phyloP scores from a whole-genome alignment of 495 filamentous ascomycete species.

The Parachaetomium inaequale region DNA sequence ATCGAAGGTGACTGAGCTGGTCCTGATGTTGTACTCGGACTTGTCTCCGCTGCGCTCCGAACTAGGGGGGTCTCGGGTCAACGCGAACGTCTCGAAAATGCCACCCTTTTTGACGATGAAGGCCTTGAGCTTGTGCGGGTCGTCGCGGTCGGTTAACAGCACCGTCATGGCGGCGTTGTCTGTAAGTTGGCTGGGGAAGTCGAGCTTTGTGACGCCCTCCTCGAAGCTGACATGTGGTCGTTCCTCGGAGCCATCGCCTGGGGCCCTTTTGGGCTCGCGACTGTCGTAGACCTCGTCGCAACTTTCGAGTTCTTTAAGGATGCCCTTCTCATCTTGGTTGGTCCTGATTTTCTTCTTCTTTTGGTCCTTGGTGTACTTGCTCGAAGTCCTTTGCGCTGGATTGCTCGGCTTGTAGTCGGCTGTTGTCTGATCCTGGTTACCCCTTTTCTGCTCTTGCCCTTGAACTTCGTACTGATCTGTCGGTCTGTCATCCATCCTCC shows the following conservation, averaged over 20 bases:
- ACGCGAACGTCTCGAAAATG: background rate
- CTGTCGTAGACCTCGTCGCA: background rate
- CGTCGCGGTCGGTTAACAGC: background rate
- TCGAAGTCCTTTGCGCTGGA: background rate
- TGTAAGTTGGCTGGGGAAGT: background rate
- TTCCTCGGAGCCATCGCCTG: background rate
- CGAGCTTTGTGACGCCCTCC: background rate
- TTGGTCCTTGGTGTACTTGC: background rate
- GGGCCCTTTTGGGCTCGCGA: background rate
- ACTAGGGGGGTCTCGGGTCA: background rate
- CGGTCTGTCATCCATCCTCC: too few species aligned
- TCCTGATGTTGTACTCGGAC: background rate
- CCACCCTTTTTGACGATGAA: background rate
- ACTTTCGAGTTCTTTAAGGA: background rate
- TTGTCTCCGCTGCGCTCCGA: background rate
- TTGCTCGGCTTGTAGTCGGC: background rate
- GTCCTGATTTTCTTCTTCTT: background rate
- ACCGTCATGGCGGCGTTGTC: background rate
- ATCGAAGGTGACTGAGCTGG: background rate
- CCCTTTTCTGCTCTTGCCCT: too few species aligned
- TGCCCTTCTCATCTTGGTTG: background rate
- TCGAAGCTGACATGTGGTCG: background rate
- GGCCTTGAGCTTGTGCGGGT: background rate
- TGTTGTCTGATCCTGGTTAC: too few species aligned
- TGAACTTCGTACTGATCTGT: too few species aligned